phyloP scores from a whole-genome alignment of 2,329 filamentous ascomycete genomes.

The Trichoderma lentiforme region DNA sequence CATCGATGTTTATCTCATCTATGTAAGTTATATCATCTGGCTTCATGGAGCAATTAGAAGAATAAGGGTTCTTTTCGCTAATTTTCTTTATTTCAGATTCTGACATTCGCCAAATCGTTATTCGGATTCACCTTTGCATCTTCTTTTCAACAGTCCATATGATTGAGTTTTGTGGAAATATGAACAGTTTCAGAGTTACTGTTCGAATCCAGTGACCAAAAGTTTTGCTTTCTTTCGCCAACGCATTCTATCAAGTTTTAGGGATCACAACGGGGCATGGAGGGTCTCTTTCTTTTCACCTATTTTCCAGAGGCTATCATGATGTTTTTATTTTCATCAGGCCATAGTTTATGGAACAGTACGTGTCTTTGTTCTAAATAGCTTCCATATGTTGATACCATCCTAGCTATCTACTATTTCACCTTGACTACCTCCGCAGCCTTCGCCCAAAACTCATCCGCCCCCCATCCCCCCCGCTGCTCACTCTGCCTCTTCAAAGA shows the following conservation, averaged over 20 bases:
- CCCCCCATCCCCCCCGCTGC: conserved; percentile 18
- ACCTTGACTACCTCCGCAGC: background rate
- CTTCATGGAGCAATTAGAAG: background rate
- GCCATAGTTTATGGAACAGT: background rate
- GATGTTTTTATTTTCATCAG: too few relatives aligned
- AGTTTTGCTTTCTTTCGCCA: too few relatives aligned
- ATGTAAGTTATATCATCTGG: too few relatives aligned
- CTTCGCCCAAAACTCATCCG: conserved; percentile 29
- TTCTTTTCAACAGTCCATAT: too few relatives aligned
- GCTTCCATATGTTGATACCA: background rate
- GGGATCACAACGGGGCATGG: too few relatives aligned
- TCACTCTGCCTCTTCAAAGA: conserved; percentile 6
- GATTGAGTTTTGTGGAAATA: too few relatives aligned
- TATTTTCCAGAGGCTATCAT: too few relatives aligned
- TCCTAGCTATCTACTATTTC: background rate
- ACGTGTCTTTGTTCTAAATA: background rate
- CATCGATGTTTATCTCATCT: too few relatives aligned
- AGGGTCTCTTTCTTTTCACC: too few relatives aligned
- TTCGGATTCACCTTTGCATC: background rate
- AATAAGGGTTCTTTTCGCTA: background rate
- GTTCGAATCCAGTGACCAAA: too few relatives aligned
- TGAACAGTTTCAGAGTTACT: too few relatives aligned
- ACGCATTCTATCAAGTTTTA: too few relatives aligned
- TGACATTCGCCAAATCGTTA: background rate
- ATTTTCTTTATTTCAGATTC: background rate